Conservation (phyloP, 352 stramenopile species). For the Peronospora farinosa region DNA sequence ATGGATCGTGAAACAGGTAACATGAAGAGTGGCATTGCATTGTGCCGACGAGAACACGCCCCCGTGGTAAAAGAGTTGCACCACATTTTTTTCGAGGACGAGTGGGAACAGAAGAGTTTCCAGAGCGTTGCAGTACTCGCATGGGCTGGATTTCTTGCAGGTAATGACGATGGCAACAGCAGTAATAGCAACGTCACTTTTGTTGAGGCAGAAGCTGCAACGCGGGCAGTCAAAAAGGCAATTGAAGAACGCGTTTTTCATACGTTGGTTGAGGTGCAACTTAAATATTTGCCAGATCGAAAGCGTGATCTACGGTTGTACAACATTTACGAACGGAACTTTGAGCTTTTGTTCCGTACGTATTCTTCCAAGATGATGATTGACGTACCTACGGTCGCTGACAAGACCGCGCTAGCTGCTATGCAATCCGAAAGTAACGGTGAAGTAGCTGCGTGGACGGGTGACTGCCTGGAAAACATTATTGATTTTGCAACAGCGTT, state of each 20-base stretch:
- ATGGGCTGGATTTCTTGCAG: conserved; percentile 60
- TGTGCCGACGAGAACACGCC: conserved; percentile 42
- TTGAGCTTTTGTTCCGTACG: conserved; percentile 60
- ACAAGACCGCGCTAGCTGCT: conserved; percentile 54
- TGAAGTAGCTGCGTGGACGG: conserved; percentile 53
- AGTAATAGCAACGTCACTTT: conserved; percentile 44
- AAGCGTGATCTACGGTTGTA: conserved; percentile 69
- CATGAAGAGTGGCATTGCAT: conserved; percentile 32
- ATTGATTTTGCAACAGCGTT: conserved; percentile 66
- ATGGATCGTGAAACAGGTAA: conserved; percentile 61
- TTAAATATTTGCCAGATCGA: conserved; percentile 70
- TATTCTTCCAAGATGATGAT: conserved; percentile 78
- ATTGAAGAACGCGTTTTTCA: conserved; percentile 63
- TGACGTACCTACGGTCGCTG: conserved; percentile 66
- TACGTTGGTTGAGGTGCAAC: conserved; percentile 56
- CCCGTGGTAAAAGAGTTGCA: conserved; percentile 57
- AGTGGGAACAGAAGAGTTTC: conserved; percentile 62
- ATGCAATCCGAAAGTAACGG: conserved; percentile 61
- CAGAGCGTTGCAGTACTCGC: conserved; percentile 74
- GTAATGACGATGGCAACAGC: conserved; percentile 28
- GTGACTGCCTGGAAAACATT: conserved; percentile 74
- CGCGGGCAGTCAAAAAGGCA: conserved; percentile 62
- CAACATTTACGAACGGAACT: conserved; percentile 60
- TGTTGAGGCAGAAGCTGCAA: conserved; percentile 40
- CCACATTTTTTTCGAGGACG: conserved; percentile 46